phyloP scores from a whole-genome alignment of 768 basidiomycete species.

The Pleurotus citrinopileatus region DNA sequence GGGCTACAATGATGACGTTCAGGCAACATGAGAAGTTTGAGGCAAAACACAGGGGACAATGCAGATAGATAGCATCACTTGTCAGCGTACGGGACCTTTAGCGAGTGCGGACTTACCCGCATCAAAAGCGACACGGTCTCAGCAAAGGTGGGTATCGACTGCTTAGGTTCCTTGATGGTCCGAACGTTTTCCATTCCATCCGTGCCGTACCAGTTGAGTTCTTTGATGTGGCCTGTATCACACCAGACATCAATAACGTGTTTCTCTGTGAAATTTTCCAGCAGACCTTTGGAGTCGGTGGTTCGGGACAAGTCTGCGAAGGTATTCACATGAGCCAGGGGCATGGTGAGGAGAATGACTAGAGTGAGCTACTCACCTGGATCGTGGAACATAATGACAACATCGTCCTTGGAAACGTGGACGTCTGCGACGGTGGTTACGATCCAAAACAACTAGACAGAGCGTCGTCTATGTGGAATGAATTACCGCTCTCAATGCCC shows the following conservation, averaged over 20 bases:
- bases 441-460: slow-evolving; percentile 30
- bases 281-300: slow-evolving; percentile 68
- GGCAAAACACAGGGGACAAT: slow-evolving; percentile 7
- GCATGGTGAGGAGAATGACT: slow-evolving; percentile 13
- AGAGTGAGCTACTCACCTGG: slow-evolving; percentile 49
- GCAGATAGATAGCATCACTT: slow-evolving; percentile 5
- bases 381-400: slow-evolving; percentile 96
- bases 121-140: slow-evolving; percentile 81
- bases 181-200: slow-evolving; percentile 75
- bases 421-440: slow-evolving; percentile 79
- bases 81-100: slow-evolving; percentile 15
- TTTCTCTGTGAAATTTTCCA: not conserved
- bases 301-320: slow-evolving; percentile 67
- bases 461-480: slow-evolving; percentile 26
- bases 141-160: slow-evolving; percentile 86
- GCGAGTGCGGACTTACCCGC: slow-evolving; percentile 42
- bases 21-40: not conserved
- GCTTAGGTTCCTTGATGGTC: slow-evolving; percentile 77
- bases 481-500: slow-evolving; percentile 96
- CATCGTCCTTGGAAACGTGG: slow-evolving; percentile 84
- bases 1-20: slow-evolving; percentile 38
- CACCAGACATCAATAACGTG: not conserved
- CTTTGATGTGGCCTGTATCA: slow-evolving; percentile 58
- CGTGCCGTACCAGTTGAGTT: slow-evolving; percentile 68
- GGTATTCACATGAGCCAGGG: slow-evolving; percentile 19